phyloP scores from a whole-genome alignment of 2,329 filamentous ascomycete species.

The Paracorniculantispora psalliotae region DNA sequence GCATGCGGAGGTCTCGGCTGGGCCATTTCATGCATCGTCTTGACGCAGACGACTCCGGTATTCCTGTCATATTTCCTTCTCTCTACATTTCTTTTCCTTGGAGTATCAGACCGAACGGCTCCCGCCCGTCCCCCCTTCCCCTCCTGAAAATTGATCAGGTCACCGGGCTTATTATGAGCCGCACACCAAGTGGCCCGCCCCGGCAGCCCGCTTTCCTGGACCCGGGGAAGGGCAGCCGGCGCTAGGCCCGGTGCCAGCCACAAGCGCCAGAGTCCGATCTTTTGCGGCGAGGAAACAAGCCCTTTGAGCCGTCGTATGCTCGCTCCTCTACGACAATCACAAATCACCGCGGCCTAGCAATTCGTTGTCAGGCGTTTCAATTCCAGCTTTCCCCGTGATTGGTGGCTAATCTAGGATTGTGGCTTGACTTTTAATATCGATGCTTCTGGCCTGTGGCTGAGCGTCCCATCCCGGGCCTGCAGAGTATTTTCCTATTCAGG shows the following conservation, averaged over 20 bases:
- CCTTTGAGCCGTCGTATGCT: no score
- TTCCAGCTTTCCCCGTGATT: neutral
- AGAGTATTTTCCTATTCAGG: no score
- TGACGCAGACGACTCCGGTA: neutral
- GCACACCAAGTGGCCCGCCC: no score
- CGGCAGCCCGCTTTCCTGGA: slow-evolving; percentile 6
- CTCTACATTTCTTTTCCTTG: neutral
- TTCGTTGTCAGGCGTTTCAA: no score
- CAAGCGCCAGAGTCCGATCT: slow-evolving; percentile 2
- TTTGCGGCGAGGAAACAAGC: slow-evolving; percentile 6
- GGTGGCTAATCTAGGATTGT: neutral
- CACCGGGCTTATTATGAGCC: neutral
- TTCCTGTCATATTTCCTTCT: neutral
- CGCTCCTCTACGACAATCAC: no score
- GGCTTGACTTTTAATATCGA: neutral
- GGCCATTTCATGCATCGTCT: neutral
- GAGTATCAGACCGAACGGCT: neutral
- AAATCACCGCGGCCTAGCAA: no score
- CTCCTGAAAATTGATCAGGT: neutral
- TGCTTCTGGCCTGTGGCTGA: neutral
- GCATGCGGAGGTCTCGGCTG: neutral
- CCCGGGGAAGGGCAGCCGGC: slow-evolving; percentile 3
- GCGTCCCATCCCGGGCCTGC: neutral
- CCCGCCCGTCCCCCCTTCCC: neutral
- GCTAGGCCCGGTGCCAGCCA: slow-evolving; percentile 4